Percentiles rank a stretch among this genome's conserved stretches.
Conservation (phyloP, 1,139 yeast species). For the Nakaseomyces delphensis region DNA sequence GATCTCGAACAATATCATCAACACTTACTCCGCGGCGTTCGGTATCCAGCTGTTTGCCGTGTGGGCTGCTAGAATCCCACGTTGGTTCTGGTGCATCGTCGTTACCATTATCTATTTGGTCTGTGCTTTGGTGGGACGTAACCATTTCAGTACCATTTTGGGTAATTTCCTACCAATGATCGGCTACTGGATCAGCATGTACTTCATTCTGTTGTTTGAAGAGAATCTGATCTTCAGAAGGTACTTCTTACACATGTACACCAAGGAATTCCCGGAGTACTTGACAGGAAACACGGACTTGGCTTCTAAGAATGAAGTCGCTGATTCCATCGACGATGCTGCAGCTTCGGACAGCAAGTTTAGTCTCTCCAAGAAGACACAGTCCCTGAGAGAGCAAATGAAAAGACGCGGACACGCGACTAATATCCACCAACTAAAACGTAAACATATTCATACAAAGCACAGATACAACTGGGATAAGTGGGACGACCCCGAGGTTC, state of each 20-base stretch:
- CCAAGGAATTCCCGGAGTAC: constrained; percentile 41
- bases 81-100: constrained; percentile 68
- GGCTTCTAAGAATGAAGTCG: neutral
- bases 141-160: constrained; percentile 64
- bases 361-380: constrained; percentile 5
- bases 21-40: constrained; percentile 78
- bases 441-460: constrained; percentile 17
- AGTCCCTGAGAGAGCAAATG: constrained; percentile 3
- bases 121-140: constrained; percentile 66
- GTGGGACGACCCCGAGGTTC: constrained; percentile 50
- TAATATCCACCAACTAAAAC: constrained; percentile 19
- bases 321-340: neutral
- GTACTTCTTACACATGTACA: constrained; percentile 41
- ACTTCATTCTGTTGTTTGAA: constrained; percentile 59
- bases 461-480: constrained; percentile 53
- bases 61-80: constrained; percentile 55
- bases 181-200: constrained; percentile 89
- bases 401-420: constrained; percentile 7
- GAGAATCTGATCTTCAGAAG: constrained; percentile 69
- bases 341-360: constrained; percentile 2
- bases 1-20: constrained; percentile 71
- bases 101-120: constrained; percentile 60
- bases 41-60: constrained; percentile 65
- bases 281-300: constrained; percentile 1
- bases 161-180: constrained; percentile 91